Evolutionary conservation across 495 filamentous ascomycete genomes (phyloP).

Genomic region (Durotheca rogersii): DNA sequence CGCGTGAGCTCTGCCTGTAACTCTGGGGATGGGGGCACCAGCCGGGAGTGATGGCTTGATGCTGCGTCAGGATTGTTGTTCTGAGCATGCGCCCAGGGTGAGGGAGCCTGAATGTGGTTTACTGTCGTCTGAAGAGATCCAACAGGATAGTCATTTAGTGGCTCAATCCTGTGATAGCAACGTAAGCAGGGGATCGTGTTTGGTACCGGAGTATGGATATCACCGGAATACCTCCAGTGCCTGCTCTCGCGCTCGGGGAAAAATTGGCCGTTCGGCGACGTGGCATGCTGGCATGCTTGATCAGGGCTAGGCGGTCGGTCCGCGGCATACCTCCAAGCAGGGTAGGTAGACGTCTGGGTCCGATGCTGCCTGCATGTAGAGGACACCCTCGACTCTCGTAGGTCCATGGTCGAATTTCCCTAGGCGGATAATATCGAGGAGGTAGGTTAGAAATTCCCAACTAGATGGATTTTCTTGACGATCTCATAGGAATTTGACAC

Average conservation of each 20-base stretch:
- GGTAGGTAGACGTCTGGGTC: not conserved
- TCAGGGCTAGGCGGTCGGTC: not conserved
- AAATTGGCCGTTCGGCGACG: not conserved
- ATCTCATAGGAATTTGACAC: constrained; percentile 14
- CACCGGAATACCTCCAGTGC: not conserved
- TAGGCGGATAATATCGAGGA: too few relatives aligned
- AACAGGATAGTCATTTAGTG: not conserved
- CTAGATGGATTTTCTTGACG: constrained; percentile 34
- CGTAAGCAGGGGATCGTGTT: not conserved
- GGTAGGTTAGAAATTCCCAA: too few relatives aligned
- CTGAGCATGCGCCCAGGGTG: not conserved
- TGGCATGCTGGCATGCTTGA: not conserved
- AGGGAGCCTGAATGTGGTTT: not conserved
- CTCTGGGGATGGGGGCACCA: not conserved
- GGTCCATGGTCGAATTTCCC: constrained; percentile 1
- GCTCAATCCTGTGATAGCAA: not conserved
- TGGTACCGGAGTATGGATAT: not conserved
- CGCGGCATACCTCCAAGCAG: not conserved
- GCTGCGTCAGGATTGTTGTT: not conserved
- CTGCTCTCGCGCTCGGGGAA: not conserved
- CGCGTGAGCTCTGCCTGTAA: not conserved
- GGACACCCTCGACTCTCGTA: not conserved
- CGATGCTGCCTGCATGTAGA: not conserved
- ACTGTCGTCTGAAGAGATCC: not conserved
- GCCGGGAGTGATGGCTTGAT: not conserved